Evolutionary conservation across 768 basidiomycete genomes (phyloP), one percentile per base, ranked within the genome.

Genomic region (Trametes gibbosa): DNA sequence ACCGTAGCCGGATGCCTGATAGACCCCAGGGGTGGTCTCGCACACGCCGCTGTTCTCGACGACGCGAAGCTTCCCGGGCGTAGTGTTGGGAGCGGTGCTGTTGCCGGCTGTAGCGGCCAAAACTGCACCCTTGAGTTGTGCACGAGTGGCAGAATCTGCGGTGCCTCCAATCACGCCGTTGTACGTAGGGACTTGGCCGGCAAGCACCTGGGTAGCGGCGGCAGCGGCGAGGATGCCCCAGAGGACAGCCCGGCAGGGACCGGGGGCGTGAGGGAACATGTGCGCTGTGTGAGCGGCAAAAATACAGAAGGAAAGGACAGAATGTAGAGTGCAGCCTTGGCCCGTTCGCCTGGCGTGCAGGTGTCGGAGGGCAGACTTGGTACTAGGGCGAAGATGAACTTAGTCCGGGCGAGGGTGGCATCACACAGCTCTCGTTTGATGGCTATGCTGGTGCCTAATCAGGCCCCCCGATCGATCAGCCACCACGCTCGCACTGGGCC

Each of bases 1-100:
- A 1, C 79, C 85, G 68, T 87, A 88, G 0, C 85, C 84, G 8
- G 84, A 83, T 0, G 82, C 84, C 65, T 84, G 82, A 61, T 75
- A 82, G 0, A 86, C 84, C 9, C 79, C 81, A n/a, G 79, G 76
- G 0, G 84, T 85, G 1, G 82, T 85, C 71, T 86, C 85, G 69
- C 85, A 87, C 35, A 86, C 68, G 6, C 84, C 83, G 10, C 84
- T 84, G 63, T 86, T 86, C 64, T 86, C 81, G 2, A 78, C 75
- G 17, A 82, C 75, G 5, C 85, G 79, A 25, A 86, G 76, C 62
- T 77, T 74, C 23, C 82, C 82, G 5, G 82, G 79, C 1, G 66
- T 69, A 61, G 69, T 39, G 51, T 56, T 1, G 59, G 29, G 29
- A 4, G 50, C 14, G 62, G 45, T 17, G 45, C 41, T 24, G 35